Base-by-base conservation (phyloP, 75 land plant species). In the Cupressus sempervirens region DNA sequence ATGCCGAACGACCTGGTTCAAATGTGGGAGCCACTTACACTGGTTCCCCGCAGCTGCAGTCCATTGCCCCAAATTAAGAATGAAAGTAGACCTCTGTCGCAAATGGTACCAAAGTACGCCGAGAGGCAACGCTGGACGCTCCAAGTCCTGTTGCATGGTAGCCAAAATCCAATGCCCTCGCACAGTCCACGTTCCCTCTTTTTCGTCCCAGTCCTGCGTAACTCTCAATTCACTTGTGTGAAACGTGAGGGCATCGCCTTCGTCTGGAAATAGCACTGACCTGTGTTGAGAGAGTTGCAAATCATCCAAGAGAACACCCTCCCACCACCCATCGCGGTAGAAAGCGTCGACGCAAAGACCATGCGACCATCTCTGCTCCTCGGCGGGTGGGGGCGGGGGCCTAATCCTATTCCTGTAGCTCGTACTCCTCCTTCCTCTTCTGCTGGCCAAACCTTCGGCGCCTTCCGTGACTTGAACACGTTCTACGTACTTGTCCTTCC, bases 271-370 rank as follows among this genome's bases (percentile, higher is more conserved):
- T 70, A 93, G 93, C n/a, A 95, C 85, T 13, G 13, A 82, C 74
- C 91, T 88, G 73, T 88, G 75, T 1, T 80, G 83, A 0, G 50
- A 65, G 5, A 81, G 80, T 36, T 88, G 87, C 3, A 86, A 70
- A 70, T 84, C 87, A 26, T 95, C 95, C 76, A 92, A 86, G 26
- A 96, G 86, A n/a, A 96, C 90, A 35, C 98, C 98, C 84, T 96
- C 98, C 95, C 95, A 96, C 97, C 95, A 96, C 32, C 93, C 94
- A 82, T 94, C 95, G 29, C 87, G 48, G 43, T 88, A 76, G 53
- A 87, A 85, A 0, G 86, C 90, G 88, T 96, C 98, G 5, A 96
- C 97, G 43, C 93, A 94, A 3, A 93, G 85, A 1, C 97, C 97
- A 84, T 89, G 91, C 15, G 34, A 79, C 46, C 90, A 83, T 4